Base-by-base conservation (phyloP, 2,329 filamentous ascomycete genomes). In the Colletotrichum echinochloae region DNA sequence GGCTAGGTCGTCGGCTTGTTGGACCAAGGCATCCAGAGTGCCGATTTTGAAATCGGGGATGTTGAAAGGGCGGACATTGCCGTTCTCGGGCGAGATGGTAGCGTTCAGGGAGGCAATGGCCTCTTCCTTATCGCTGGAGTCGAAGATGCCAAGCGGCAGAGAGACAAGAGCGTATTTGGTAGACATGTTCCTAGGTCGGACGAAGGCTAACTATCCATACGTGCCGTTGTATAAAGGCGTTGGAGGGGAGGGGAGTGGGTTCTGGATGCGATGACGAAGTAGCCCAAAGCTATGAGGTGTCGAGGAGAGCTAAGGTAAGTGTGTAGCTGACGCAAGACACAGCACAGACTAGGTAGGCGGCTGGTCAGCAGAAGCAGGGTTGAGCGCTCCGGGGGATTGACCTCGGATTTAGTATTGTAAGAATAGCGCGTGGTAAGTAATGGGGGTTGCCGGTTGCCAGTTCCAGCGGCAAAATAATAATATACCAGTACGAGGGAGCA, bases 21-120 rank as follows among this genome's bases (percentile, higher is more conserved):
- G 94, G 54, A 99, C 94, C 68, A 99, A 87, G 48, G 93, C 94
- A 83, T 99, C 96, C 46, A 99, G 88, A 0, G 96, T 98, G 69
- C 96, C 96, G 80, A 99, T 97, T 86, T 98, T 99, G 88, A 99
- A 98, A 74, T 94, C 92, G 26, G 96, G 96, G 73, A 98, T 92
- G 66, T 89, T 84, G 79, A 98, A 98, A 2, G 91, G 90, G 61
- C 90, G 84, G 55, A 94, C 91, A 62, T 88, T 89, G 79, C 92
- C 94, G 80, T 93, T 91, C 76, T 97, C 93, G 67, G 89, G 83
- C 60, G 89, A 86, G 65, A 97, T 87, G 51, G 91, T 94, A 66
- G 90, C 84, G 75, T 90, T 89, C 72, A 99, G 83, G 55, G 94
- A 89, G 57, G 90, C 88, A 74, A 98, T 86, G 74, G 95, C 94